Evolutionary conservation across 768 basidiomycete genomes (phyloP).

Genomic region (Psilocybe cubensis): DNA sequence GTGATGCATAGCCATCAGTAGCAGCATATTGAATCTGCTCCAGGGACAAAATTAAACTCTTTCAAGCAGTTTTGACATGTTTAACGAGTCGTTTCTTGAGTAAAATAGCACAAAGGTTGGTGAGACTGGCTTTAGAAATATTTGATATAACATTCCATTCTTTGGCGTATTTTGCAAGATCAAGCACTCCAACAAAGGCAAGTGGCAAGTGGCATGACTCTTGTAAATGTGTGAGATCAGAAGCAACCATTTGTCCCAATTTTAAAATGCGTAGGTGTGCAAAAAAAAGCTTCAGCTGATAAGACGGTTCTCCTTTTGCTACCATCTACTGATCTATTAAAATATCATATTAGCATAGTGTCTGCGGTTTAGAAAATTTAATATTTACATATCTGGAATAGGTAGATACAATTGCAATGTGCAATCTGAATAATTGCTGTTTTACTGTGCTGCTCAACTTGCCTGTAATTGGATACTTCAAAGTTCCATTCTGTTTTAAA

Average conservation of each 20-base stretch:
- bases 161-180: slow-evolving; percentile 33
- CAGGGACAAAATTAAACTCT: slow-evolving; percentile 8
- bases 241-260: slow-evolving; percentile 25
- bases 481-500: slow-evolving; percentile 31
- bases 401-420: slow-evolving; percentile 19
- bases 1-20: slow-evolving; percentile 15
- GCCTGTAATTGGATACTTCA: slow-evolving; percentile 17
- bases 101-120: slow-evolving; percentile 31
- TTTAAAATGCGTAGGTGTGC: slow-evolving; percentile 23
- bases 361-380: no score
- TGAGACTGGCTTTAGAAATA: slow-evolving; percentile 22
- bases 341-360: no score
- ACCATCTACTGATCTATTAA: slow-evolving; percentile 10
- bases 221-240: slow-evolving; percentile 25
- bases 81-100: slow-evolving; percentile 20
- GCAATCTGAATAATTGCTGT: slow-evolving; percentile 26
- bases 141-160: slow-evolving; percentile 17
- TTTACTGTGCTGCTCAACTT: slow-evolving; percentile 15
- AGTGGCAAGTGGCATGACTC: slow-evolving; percentile 10
- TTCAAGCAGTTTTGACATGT: slow-evolving; percentile 20
- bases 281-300: slow-evolving; percentile 18
- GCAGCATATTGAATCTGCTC: slow-evolving; percentile 21
- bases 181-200: slow-evolving; percentile 28
- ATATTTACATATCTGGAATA: slow-evolving; percentile 18
- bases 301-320: slow-evolving; percentile 12